phyloP scores from a whole-genome alignment of 164 flowering plant species.

The Hamamelis virginiana region DNA sequence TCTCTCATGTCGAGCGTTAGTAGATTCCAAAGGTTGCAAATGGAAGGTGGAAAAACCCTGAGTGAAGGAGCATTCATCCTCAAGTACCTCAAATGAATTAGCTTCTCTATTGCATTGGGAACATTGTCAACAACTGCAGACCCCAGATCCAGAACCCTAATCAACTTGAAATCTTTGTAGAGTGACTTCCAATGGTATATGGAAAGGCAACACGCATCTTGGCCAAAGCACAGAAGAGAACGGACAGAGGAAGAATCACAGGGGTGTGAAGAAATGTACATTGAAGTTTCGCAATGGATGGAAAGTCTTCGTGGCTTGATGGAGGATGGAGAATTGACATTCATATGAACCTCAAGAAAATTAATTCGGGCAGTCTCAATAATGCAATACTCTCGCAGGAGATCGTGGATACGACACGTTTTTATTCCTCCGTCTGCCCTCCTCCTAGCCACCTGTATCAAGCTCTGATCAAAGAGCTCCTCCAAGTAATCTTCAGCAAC shows the following conservation, averaged over 20 bases:
- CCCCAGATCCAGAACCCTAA: slow-evolving; percentile 12
- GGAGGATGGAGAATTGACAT: not conserved
- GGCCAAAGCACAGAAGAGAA: not conserved
- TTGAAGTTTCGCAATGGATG: not conserved
- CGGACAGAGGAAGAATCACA: not conserved
- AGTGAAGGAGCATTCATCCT: not conserved
- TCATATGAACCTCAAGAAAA: not conserved
- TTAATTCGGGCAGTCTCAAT: not conserved
- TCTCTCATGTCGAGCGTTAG: slow-evolving; percentile 3
- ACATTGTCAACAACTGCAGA: not conserved
- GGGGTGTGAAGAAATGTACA: not conserved
- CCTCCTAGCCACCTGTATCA: not conserved
- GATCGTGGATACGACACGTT: slow-evolving; percentile 17
- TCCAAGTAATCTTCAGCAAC: slow-evolving; percentile 10
- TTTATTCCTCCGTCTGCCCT: slow-evolving; percentile 8
- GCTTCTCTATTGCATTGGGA: not conserved
- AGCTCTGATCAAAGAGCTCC: slow-evolving; percentile 5
- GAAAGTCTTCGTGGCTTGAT: not conserved
- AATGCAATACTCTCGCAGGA: slow-evolving; percentile 7
- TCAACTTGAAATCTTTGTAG: not conserved
- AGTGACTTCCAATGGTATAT: not conserved
- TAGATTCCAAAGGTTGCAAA: slow-evolving; percentile 14
- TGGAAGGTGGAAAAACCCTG: not conserved
- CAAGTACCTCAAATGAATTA: slow-evolving; percentile 11
- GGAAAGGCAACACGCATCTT: not conserved